Evolutionary conservation across 1,284 basidiomycete species (phyloP), one percentile per base, ranked within the genome.

Genomic region (Ustilago hordei): DNA sequence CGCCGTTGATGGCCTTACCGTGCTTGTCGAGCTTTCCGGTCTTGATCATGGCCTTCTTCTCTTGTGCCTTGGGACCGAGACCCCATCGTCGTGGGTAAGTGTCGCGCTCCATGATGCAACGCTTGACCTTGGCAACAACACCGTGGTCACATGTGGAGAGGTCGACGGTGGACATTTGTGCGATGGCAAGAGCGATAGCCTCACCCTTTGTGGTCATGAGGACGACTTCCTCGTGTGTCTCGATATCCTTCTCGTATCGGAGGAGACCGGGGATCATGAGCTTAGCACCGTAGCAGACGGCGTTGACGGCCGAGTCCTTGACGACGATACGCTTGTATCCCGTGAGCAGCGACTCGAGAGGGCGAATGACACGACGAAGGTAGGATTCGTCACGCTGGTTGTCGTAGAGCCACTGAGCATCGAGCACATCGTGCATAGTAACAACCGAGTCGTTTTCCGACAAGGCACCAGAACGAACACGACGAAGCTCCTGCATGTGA

Each of bases 131-230:
- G 53, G 97, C 97, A 45, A 99, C 97, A 65, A 99, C 95, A 66
- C 97, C 97, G 86, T 99, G 97, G 87, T 99, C 96, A 87, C 95
- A 98, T 11, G 95, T 97, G 19, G 95, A 93, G 61, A 99, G 91
- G 87, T 99, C 97, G 71, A 97, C 96, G 11, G 96, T 98, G 13
- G 95, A 94, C 97, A 99, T 99, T 55, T 87, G 86, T 8, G 87
- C 87, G 69, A 88, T 87, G 41, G 93, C 97, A 55, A 99, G 91
- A 32, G 97, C 97, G 85, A 99, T 98, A 48, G 95, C 97, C 88
- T 99, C 97, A 80, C 95, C 97, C 90, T 99, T 99, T 55, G 97
- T 99, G 63, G 97, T 99, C 95, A 99, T 99, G 77, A 99, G 89
- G 54, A 99, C 96, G 55, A 99, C 93, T 87, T 99, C 97, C 87